Evolutionary conservation across 1,284 basidiomycete genomes (phyloP), one percentile per base, ranked within the genome.

Genomic region (Leccinum subrobustum): DNA sequence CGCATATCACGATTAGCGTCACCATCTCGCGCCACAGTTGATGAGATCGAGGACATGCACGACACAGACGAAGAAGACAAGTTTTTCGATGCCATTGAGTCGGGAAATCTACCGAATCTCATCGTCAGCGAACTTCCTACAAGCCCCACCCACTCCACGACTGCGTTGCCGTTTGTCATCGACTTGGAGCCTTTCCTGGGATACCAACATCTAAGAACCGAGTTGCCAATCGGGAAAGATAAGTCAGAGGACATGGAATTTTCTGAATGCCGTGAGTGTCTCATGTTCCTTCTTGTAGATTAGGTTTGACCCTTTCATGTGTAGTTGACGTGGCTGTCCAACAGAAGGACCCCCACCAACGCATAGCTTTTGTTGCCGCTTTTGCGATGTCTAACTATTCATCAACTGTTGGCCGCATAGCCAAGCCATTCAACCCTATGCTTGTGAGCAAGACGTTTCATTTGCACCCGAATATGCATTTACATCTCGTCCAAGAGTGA

Each of bases 321-420:
- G 37, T 20, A 93, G 91, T 96, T 66, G 94, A 96, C 70, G 87
- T 89, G 3, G 96, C 96, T 11, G 86, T 86, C 2, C 79, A 80
- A 56, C 92, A 96, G 70, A 72, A 75, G 37, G 93, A 97, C 70
- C 87, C 93, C 6, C 83, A 91, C 53, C 86, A 88, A 60, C 87
- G 96, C 6, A 87, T 98, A 60, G 95, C 95, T 0, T 99, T 90
- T 70, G 95, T 99, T 3, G 95, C 92, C 11, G 96, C 95, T 0
- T 99, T 98, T 75, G 96, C 95, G 2, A 97, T 97, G 93, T 94
- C 92, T 47, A 98, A 98, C 78, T 98, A 99, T 77, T 95, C 93
- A 11, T 95, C 93, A 29, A 98, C 96, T 1, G 94, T 97, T 66
- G 93, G 93, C 3, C 85, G 95, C 42, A 95, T 97, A 62, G 94